Evolutionary conservation across 164 flowering plant species (phyloP).

Genomic region (Nymphaea colorata): DNA sequence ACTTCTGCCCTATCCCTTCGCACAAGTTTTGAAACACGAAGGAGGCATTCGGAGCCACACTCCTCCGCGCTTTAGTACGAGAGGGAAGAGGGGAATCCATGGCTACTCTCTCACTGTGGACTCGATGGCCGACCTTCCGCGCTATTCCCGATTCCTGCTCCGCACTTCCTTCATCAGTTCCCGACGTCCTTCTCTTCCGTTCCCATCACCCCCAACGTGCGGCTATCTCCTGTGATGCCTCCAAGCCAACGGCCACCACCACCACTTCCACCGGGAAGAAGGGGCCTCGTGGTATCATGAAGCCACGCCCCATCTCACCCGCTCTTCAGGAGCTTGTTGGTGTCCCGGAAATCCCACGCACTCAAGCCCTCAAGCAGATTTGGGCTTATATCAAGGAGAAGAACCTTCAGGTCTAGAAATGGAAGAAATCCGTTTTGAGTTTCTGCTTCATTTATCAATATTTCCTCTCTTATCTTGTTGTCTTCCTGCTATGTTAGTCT

Average conservation of each 20-base stretch:
- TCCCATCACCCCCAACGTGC: neutral
- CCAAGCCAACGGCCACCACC: conserved; percentile 26
- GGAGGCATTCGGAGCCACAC: neutral
- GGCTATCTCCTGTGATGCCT: conserved; percentile 22
- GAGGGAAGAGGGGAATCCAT: neutral
- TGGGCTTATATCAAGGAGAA: conserved; percentile 64
- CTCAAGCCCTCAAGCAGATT: conserved; percentile 52
- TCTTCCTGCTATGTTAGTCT: neutral
- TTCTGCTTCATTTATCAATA: neutral
- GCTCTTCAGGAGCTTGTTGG: conserved; percentile 40
- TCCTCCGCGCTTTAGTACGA: neutral
- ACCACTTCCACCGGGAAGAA: conserved; percentile 23
- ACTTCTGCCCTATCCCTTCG: neutral
- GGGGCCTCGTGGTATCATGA: conserved; percentile 38
- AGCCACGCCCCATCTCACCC: conserved; percentile 32
- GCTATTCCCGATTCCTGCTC: neutral
- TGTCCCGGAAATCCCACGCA: conserved; percentile 37
- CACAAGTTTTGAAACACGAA: neutral
- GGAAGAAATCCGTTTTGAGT: neutral
- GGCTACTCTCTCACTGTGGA: neutral
- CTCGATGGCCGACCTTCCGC: neutral
- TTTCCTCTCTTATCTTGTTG: neutral
- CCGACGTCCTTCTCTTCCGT: neutral
- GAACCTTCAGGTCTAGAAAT: conserved; percentile 48
- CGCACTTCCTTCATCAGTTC: neutral